A percentile compares a stretch with the other conserved stretches of the same genome.
These are phyloP conservation scores for Heliocybe sulcata DNA, from an alignment of 1,284 basidiomycete species.

Conservation along the genomic window DNA sequence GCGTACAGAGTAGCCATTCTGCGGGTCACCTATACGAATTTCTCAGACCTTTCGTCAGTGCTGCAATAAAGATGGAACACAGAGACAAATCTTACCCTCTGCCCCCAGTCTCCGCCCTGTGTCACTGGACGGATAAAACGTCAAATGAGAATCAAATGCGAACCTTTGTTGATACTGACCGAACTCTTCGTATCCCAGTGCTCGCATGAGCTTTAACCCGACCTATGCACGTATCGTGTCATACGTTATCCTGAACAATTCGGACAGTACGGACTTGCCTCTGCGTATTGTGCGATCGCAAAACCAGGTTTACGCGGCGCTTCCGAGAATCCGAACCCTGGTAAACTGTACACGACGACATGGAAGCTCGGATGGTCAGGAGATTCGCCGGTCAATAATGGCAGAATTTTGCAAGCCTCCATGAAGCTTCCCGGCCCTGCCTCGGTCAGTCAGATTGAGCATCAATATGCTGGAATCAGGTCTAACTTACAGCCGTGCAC, in stretches of 20 bases:
- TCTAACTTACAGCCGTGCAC: conserved; percentile 15
- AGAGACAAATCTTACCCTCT: conserved; percentile 6
- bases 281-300: conserved; percentile 18
- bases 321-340: conserved; percentile 24
- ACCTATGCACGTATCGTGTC: conserved; percentile 3
- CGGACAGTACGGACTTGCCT: conserved; percentile 8
- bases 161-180: conserved; percentile 12
- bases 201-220: conserved; percentile 15
- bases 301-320: conserved; percentile 21
- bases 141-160: neutral
- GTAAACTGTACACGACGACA: conserved; percentile 16
- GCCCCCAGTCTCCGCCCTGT: conserved; percentile 17
- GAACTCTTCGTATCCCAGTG: conserved; percentile 20
- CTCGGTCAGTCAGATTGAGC: too few species aligned
- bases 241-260: neutral
- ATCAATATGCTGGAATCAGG: too few species aligned
- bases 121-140: conserved; percentile 8
- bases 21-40: conserved; percentile 5
- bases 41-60: too few species aligned
- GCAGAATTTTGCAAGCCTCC: conserved; percentile 47
- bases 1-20: conserved; percentile 10
- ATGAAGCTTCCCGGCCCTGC: conserved; percentile 56
- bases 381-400: conserved; percentile 33
- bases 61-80: too few species aligned
- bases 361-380: conserved; percentile 2